These are phyloP conservation scores for Chamaecyparis obtusa DNA, from an alignment of 75 land plant species.

Conservation along the genomic window DNA sequence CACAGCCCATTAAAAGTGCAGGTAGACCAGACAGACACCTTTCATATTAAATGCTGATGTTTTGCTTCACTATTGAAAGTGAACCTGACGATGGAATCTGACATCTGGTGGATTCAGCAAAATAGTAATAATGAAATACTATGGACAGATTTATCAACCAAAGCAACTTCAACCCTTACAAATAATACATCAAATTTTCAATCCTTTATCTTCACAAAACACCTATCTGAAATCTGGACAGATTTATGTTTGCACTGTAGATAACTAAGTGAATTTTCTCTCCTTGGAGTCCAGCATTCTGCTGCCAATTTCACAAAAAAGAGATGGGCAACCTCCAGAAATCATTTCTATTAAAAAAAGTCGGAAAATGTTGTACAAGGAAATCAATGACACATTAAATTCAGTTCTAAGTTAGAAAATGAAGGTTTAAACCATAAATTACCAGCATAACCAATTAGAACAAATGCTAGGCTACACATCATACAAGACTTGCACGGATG, in stretches of 20 bases:
- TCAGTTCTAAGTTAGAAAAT: neutral
- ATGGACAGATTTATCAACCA: neutral
- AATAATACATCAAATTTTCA: neutral
- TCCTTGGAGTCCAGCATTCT: neutral
- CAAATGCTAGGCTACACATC: slow-evolving; percentile 12
- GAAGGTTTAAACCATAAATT: neutral
- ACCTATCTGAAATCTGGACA: neutral
- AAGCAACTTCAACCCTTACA: neutral
- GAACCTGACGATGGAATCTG: neutral
- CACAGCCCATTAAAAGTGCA: neutral
- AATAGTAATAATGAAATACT: neutral
- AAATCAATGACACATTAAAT: neutral
- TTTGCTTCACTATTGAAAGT: neutral
- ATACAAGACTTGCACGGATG: slow-evolving; percentile 9
- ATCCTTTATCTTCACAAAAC: neutral
- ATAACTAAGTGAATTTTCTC: neutral
- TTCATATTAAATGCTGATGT: neutral
- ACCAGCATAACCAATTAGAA: slow-evolving; percentile 8
- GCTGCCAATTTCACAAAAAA: neutral
- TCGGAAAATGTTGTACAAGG: slow-evolving; percentile 4
- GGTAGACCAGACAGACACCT: neutral
- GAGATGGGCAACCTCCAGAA: slow-evolving; percentile 5
- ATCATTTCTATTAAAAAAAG: slow-evolving; percentile 10
- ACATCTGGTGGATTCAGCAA: neutral
- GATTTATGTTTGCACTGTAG: neutral